phyloP scores from a whole-genome alignment of 2,329 filamentous ascomycete species.

The Amauroascus niger region DNA sequence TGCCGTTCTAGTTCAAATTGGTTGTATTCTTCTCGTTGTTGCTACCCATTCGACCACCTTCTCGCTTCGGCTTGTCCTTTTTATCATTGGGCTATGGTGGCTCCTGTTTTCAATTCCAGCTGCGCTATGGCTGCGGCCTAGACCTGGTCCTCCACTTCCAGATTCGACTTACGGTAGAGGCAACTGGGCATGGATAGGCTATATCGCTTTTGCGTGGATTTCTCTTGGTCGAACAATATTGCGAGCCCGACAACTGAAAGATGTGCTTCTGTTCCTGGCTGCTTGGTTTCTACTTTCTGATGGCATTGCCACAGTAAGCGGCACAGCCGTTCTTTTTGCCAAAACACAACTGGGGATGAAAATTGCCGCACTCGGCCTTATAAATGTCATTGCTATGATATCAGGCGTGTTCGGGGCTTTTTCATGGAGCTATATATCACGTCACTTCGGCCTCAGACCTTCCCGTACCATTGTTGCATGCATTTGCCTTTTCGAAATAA shows the following conservation, averaged over 20 bases:
- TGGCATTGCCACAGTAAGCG: slow-evolving; percentile 86
- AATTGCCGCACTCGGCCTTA: slow-evolving; percentile 75
- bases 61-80: slow-evolving; percentile 76
- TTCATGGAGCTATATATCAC: slow-evolving; percentile 73
- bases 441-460: slow-evolving; percentile 58
- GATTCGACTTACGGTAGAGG: slow-evolving; percentile 29
- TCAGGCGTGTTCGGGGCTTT: slow-evolving; percentile 81
- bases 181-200: slow-evolving; percentile 53
- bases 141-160: slow-evolving; percentile 74
- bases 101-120: slow-evolving; percentile 80
- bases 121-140: slow-evolving; percentile 73
- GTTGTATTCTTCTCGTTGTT: slow-evolving; percentile 68
- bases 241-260: slow-evolving; percentile 62
- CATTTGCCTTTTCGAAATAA: slow-evolving; percentile 80
- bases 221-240: slow-evolving; percentile 71
- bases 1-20: slow-evolving; percentile 70
- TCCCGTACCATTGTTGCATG: slow-evolving; percentile 88
- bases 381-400: slow-evolving; percentile 83
- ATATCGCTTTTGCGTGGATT: slow-evolving; percentile 75
- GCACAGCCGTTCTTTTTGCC: slow-evolving; percentile 88
- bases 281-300: slow-evolving; percentile 95
- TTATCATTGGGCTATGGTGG: slow-evolving; percentile 88
- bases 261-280: slow-evolving; percentile 74
- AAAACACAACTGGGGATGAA: slow-evolving; percentile 89
- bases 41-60: slow-evolving; percentile 67